Conservation (phyloP, 352 stramenopile species). For the Phytopythium boreale region DNA sequence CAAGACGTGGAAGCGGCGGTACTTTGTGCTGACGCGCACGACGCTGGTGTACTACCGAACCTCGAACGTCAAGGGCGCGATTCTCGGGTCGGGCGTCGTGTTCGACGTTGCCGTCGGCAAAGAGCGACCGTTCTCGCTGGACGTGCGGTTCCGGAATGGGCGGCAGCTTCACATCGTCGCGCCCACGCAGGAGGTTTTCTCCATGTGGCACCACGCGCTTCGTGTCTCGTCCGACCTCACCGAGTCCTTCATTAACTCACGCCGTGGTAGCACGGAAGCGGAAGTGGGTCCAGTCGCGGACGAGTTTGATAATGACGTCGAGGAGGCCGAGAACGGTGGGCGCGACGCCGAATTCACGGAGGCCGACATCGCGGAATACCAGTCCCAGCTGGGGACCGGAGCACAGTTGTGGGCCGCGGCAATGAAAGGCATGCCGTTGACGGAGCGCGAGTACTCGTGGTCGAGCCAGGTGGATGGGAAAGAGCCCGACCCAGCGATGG, state of each 20-base stretch:
- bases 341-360: constrained; percentile 30
- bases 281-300: constrained; percentile 19
- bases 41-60: constrained; percentile 53
- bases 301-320: constrained; percentile 46
- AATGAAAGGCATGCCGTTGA: constrained; percentile 35
- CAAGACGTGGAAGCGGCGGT: constrained; percentile 83
- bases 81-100: constrained; percentile 60
- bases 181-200: constrained; percentile 47
- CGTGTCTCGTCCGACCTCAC: constrained; percentile 53
- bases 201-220: constrained; percentile 53
- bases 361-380: constrained; percentile 26
- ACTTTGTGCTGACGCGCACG: constrained; percentile 68
- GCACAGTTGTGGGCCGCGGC: constrained; percentile 53
- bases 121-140: constrained; percentile 57
- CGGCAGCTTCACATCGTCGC: constrained; percentile 63
- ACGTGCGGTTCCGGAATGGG: constrained; percentile 74
- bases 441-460: constrained; percentile 29
- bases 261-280: background rate
- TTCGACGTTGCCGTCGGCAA: constrained; percentile 58
- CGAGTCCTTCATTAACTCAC: constrained; percentile 40
- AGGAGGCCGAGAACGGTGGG: constrained; percentile 22
- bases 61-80: constrained; percentile 25
- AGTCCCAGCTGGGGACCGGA: constrained; percentile 26
- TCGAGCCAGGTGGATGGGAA: constrained; percentile 12
- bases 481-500: constrained; percentile 16